Percentiles rank a stretch among this genome's conserved stretches.
phyloP scores from a whole-genome alignment of 2,329 filamentous ascomycete genomes.

The Rutstroemia sp. region DNA sequence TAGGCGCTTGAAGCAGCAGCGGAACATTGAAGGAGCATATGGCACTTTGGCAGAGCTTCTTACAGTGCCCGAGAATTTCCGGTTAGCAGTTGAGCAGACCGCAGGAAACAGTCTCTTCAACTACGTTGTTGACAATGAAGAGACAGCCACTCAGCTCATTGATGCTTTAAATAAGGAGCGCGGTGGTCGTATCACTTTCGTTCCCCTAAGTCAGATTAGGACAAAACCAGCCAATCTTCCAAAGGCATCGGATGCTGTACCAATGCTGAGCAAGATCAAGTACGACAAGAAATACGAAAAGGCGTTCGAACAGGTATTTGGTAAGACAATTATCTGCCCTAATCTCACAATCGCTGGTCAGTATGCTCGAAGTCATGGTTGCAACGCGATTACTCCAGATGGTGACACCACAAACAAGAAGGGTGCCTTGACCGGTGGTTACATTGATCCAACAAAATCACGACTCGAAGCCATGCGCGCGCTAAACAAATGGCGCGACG shows the following conservation, averaged over 20 bases:
- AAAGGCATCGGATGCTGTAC: slow-evolving; percentile 78
- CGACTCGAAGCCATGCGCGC: slow-evolving; percentile 77
- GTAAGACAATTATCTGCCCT: slow-evolving; percentile 88
- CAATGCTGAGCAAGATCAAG: slow-evolving; percentile 75
- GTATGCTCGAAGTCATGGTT: slow-evolving; percentile 84
- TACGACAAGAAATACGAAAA: slow-evolving; percentile 72
- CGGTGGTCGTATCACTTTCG: slow-evolving; percentile 85
- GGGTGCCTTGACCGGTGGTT: slow-evolving; percentile 92
- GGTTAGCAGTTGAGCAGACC: slow-evolving; percentile 84
- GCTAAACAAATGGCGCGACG: slow-evolving; percentile 66
- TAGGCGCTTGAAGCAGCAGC: slow-evolving; percentile 70
- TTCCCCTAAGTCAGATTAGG: slow-evolving; percentile 79
- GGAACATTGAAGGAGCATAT: slow-evolving; percentile 78
- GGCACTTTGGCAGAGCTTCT: slow-evolving; percentile 92
- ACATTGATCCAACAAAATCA: slow-evolving; percentile 78
- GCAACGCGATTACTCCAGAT: slow-evolving; percentile 89
- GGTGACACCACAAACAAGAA: slow-evolving; percentile 94
- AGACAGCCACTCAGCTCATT: slow-evolving; percentile 75
- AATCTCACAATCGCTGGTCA: slow-evolving; percentile 81
- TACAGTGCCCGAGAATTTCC: slow-evolving; percentile 75
- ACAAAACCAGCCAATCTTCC: slow-evolving; percentile 69
- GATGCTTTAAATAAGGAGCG: slow-evolving; percentile 72
- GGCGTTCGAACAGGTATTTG: slow-evolving; percentile 92
- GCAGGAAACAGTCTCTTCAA: slow-evolving; percentile 91
- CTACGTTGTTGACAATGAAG: slow-evolving; percentile 88